Evolutionary conservation across 495 filamentous ascomycete genomes (phyloP), one percentile per base, ranked within the genome.

Genomic region (Lasiosphaeria miniovina): DNA sequence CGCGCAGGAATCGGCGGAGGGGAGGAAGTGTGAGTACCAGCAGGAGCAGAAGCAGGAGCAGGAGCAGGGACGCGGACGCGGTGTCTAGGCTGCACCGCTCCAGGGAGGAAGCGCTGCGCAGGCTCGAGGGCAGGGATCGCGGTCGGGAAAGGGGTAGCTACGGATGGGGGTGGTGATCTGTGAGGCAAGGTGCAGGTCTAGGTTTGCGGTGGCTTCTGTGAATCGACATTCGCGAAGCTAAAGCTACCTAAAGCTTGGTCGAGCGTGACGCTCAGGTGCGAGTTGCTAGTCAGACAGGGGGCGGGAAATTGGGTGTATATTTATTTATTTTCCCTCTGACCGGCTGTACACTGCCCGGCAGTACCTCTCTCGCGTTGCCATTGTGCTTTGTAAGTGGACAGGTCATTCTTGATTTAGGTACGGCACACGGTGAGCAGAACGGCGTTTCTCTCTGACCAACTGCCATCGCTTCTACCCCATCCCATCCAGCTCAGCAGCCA

Each of bases 401-500:
- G 24, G 24, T 24, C 24, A 2, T 2, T 24, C 24, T 24, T 24
- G 24, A 24, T 24, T 24, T 24, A 24, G 24, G 2, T 24, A 24
- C 24, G 24, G 2, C 2, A 24, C 24, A 24, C 2, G 24, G 24
- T 2, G 24, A 24, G 24, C 24, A 24, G 2, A 24, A 24, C 1
- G 24, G 24, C 24, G 24, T 24, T 54, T 15, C 41, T 11, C 34
- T 54, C 41, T 54, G n/a, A 24, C 24, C 24, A 24, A 24, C 24
- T 2, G 24, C 24, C 24, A 24, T 2, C 24, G 24, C 24, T 24
- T 24, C 11, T 3, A 34, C 8, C 43, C 7, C 43, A 46, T n/a
- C 1, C 15, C 43, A 12, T 41, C 12, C 41, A 38, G 2, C 24
- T 58, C 52, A 58, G 49, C 61, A 65, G 17, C 56, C 66, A 32